Base-by-base conservation (phyloP, 2,329 filamentous ascomycete genomes). In the Ceratocystis ficicola region DNA sequence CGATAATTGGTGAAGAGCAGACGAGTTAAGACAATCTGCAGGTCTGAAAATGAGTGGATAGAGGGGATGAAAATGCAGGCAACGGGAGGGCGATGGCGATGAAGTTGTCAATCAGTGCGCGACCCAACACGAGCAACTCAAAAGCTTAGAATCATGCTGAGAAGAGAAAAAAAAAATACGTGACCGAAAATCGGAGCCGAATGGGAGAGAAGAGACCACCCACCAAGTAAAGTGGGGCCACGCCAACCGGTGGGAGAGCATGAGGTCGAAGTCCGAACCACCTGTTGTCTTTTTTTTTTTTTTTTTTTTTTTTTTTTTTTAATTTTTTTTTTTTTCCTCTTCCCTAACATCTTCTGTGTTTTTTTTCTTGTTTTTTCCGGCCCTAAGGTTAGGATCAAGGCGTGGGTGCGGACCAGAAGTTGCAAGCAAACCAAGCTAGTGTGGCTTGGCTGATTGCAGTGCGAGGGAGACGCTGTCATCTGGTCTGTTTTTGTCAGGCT, bases 121-220 rank as follows among this genome's bases (percentile, higher is more conserved):
- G 52, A n/a, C 12, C 52, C 52, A 57, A 20, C 7, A 20, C 46
- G n/a, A 20, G 32, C 46, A n/a, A 15, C 22, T 46, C 64, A 12
- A 60, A 52, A 61, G 20, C 50, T 36, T 22, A 30, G 32, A 41
- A 62, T 48, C 44, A 36, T 32, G 32, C 41, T 28, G 32, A 12
- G 32, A 12, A 36, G 10, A 25, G 44, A 60, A 44, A 62, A 61
- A 66, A 48, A 63, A 64, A 67, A 64, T 55, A 50, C 3, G 22
- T 41, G 20, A 67, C 62, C 65, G 65, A 67, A 67, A 64, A 67
- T 67, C 65, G 65, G 65, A 67, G 62, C 65, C 65, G 65, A 36
- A 28, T 41, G 41, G 60, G 60, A 25, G 7, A 25, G 6, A 3
- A 61, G 59, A 50, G n/a, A 22, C 46, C 46, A 50, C 46, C n/a